Conservation (phyloP, 192 early-diverging fungal species). For the Podila horticola region DNA sequence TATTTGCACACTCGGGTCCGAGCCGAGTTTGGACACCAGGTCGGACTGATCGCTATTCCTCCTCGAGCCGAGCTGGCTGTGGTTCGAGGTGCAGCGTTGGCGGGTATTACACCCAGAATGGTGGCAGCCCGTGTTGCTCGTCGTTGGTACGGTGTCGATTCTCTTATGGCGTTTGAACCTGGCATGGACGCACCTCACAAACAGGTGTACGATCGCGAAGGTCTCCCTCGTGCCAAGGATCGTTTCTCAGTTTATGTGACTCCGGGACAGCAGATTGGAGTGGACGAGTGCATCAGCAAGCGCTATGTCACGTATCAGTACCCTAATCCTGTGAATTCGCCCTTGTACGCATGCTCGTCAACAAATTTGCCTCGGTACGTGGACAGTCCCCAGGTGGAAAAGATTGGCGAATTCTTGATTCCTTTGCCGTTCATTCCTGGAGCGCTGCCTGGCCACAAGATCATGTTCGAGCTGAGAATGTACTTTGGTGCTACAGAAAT, state of each 20-base stretch:
- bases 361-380: constrained; percentile 39
- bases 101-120: constrained; percentile 60
- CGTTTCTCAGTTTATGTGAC: constrained; percentile 59
- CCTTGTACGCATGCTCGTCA: constrained; percentile 38
- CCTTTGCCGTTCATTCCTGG: constrained; percentile 46
- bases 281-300: constrained; percentile 49
- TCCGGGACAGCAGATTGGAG: constrained; percentile 53
- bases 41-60: constrained; percentile 59
- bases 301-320: constrained; percentile 49
- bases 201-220: constrained; percentile 49
- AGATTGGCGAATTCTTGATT: constrained; percentile 49
- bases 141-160: constrained; percentile 63
- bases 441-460: constrained; percentile 33
- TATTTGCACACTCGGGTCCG: constrained; percentile 60
- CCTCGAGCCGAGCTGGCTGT: constrained; percentile 64
- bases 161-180: constrained; percentile 56
- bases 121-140: constrained; percentile 60
- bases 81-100: constrained; percentile 61
- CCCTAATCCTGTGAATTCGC: constrained; percentile 48
- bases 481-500: constrained; percentile 64
- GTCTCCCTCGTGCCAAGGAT: constrained; percentile 53
- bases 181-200: constrained; percentile 51
- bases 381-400: constrained; percentile 35
- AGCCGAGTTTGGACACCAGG: constrained; percentile 54
- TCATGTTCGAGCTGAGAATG: constrained; percentile 53